Evolutionary conservation across 345 rosid species (phyloP), one percentile per base, ranked within the genome.

Genomic region (Psidium guajava): DNA sequence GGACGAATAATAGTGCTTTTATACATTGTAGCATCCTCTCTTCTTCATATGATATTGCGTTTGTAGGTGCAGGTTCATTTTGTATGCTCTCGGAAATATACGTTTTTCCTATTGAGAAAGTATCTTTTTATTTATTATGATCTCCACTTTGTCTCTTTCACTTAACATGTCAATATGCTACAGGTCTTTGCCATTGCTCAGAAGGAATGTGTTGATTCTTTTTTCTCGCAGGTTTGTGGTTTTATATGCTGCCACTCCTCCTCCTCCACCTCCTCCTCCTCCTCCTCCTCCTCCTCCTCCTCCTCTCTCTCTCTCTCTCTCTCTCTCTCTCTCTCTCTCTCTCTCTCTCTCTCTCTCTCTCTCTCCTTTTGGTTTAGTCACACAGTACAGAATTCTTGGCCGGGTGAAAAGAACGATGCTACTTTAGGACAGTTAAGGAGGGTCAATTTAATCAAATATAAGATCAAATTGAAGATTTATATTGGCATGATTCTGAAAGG

Each of bases 161-260:
- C 57, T 54, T 83, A 85, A 58, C 54, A 7, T 50, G 81, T 20
- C 84, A 82, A 57, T 82, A 36, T 90, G 85, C 86, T 12, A 83
- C 96, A 97, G 99, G 98, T 93, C 85, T 97, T 97, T 86, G 93
- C 99, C 80, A 88, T 82, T 88, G 98, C 98, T 82, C 99, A 97
- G 89, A 95, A 90, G 92, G 98, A 97, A 88, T 95, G 99, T 51
- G 91, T 96, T 44, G 98, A 95, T 89, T 95, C 99, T 59, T 93
- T 92, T 89, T 95, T 95, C 87, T 97, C 98, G 42, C 99, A 95
- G 99, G 99, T 97, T 86, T 85, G 90, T 36, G 44, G 77, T 40
- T 18, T 85, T 75, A 40, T 75, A 40, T 73, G 86, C 64, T 64
- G 44, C 42, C 44, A 28, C 42, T 28, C 75, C 21, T 64, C 42